These are phyloP conservation scores for Hypoxylon sp. DNA, from an alignment of 2,329 filamentous ascomycete genomes.

Conservation along the genomic window DNA sequence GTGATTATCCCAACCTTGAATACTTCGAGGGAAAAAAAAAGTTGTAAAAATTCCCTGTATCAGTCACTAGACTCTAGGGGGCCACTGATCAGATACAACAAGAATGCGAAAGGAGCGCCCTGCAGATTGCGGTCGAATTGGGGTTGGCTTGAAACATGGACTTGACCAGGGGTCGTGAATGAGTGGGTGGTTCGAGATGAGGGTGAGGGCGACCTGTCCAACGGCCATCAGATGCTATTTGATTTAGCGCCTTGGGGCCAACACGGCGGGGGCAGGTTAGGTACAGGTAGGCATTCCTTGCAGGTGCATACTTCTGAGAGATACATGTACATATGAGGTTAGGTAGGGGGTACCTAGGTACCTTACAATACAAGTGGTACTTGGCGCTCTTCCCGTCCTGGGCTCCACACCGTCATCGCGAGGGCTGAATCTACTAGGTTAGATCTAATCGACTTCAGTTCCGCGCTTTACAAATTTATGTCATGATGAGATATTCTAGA, in stretches of 20 bases:
- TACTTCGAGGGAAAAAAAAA: constrained; percentile 25
- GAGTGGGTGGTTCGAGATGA: constrained; percentile 11
- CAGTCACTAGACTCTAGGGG: constrained; percentile 29
- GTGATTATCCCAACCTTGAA: constrained; percentile 24
- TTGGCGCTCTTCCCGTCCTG: neutral
- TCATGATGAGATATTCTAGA: constrained; percentile 5
- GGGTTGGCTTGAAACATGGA: constrained; percentile 44
- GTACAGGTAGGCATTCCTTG: neutral
- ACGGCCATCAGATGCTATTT: neutral
- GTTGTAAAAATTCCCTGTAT: constrained; percentile 28
- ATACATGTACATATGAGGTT: neutral
- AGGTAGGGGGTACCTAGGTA: neutral
- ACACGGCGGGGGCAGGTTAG: neutral
- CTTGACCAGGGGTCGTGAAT: constrained; percentile 26
- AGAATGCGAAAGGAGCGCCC: constrained; percentile 44
- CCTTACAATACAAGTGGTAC: neutral
- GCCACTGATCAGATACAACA: constrained; percentile 38
- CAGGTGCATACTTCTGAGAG: neutral
- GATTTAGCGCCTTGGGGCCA: neutral
- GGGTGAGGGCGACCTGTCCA: constrained; percentile 2
- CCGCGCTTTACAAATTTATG: constrained; percentile 11
- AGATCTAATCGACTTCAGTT: constrained; percentile 4
- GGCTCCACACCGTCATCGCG: neutral
- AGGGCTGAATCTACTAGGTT: constrained; percentile 3
- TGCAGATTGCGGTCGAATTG: constrained; percentile 44